Evolutionary conservation across 371 early-diverging fungal genomes (phyloP), one percentile per base, ranked within the genome.

Genomic region (Rozella allomycis): DNA sequence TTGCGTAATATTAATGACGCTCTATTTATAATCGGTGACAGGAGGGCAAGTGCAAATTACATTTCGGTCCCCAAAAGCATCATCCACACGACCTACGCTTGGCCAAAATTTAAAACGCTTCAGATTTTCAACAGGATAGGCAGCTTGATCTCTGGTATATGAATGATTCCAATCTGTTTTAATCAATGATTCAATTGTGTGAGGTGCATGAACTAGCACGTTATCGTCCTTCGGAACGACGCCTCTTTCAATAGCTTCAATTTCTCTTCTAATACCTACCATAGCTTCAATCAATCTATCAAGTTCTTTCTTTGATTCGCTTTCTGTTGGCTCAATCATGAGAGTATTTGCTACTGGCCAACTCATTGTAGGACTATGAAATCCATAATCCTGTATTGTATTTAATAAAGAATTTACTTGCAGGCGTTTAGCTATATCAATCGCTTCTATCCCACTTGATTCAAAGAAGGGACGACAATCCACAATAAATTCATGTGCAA

Each of bases 311-410:
- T 72, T 71, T 50, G 70, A 58, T 54, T 93, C 94, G 33, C 81
- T 80, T 52, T 93, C 94, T 30, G 94, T 93, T n/a, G 94, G 94
- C 60, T 93, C 94, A 42, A 93, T 72, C 91, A 93, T 90, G 31
- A 93, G 67, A 9, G 91, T 87, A 67, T 86, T 83, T 43, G 81
- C 64, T 16, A 91, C 90, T 21, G 94, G 94, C 80, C 87, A 93
- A 9, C 87, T 86, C 94, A 93, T 90, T 45, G 94, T 93, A 22
- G 94, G 94, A 20, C 74, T 69, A 58, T 93, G 94, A 73, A 90
- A 90, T 16, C 86, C 83, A 46, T 87, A 93, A 58, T 93, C 94
- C 58, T 85, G 80, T 3, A 3, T 9, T 16, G 17, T n/a, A 6
- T 12, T 18, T 14, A 12, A 4, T 9, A 39, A 23, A 17, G 39